phyloP scores from a whole-genome alignment of 140 eudicot species.

The Cichorium intybus region DNA sequence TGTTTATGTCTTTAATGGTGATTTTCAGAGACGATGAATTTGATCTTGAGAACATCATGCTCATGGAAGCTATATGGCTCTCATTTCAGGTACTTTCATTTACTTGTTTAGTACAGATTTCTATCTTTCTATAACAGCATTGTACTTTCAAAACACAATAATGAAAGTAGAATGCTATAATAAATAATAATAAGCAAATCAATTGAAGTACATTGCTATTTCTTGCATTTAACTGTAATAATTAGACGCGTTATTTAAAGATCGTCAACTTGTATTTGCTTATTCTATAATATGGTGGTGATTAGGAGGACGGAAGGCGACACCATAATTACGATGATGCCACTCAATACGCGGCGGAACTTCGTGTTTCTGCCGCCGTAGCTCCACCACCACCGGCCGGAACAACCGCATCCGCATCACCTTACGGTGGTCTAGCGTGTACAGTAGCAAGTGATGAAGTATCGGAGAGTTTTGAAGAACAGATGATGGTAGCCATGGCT shows the following conservation, averaged over 20 bases:
- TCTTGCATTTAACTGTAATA: too few species aligned
- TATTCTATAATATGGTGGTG: not conserved
- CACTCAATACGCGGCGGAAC: slow-evolving; percentile 10
- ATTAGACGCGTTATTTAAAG: not conserved
- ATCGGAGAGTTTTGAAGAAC: slow-evolving; percentile 61
- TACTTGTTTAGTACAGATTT: not conserved
- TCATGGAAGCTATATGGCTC: slow-evolving; percentile 36
- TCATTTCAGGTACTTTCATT: slow-evolving; percentile 14
- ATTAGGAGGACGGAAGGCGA: slow-evolving; percentile 9
- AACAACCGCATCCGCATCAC: slow-evolving; percentile 26
- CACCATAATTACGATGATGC: slow-evolving; percentile 14
- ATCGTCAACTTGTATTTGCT: not conserved
- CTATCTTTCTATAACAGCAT: too few species aligned
- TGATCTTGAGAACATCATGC: slow-evolving; percentile 29
- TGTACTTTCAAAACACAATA: not conserved
- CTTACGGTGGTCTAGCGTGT: slow-evolving; percentile 26
- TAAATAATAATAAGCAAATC: too few species aligned
- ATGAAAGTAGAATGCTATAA: too few species aligned
- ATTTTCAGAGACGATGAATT: slow-evolving; percentile 19
- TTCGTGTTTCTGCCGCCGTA: slow-evolving; percentile 13
- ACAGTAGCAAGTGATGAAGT: slow-evolving; percentile 7
- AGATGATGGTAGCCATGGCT: slow-evolving; percentile 91
- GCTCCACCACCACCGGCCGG: slow-evolving; percentile 25
- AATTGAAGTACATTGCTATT: not conserved
- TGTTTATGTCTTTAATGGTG: not conserved